phyloP scores from a whole-genome alignment of 2,329 filamentous ascomycete genomes.

The Arthrobotrys entomopaga region DNA sequence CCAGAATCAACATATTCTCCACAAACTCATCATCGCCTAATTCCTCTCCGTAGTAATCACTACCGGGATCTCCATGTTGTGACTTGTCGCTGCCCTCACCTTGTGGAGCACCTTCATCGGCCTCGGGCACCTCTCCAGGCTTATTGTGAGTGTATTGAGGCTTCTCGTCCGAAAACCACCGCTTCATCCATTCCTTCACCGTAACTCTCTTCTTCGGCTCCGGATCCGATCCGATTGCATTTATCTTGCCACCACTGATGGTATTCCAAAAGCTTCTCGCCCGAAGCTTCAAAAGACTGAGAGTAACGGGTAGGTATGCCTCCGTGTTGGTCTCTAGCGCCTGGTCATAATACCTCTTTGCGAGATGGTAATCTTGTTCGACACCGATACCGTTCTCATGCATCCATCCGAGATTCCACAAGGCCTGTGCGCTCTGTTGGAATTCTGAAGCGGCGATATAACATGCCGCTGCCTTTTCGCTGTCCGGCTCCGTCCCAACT shows the following conservation, averaged over 20 bases:
- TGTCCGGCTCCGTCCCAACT: conserved; percentile 75
- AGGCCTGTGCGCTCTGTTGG: conserved; percentile 89
- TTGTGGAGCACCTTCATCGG: conserved; percentile 38
- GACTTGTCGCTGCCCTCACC: conserved; percentile 33
- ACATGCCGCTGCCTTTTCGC: conserved; percentile 89
- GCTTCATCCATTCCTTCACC: conserved; percentile 57
- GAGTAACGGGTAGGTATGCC: conserved; percentile 89
- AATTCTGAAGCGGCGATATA: conserved; percentile 93
- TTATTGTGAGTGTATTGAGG: conserved; percentile 56
- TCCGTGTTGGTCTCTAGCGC: conserved; percentile 91
- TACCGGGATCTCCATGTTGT: conserved; percentile 17
- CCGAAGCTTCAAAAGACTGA: conserved; percentile 86
- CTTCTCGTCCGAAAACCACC: conserved; percentile 58
- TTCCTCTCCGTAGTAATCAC: conserved; percentile 68
- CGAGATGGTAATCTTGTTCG: conserved; percentile 94
- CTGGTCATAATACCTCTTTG: conserved; percentile 94
- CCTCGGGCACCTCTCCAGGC: conserved; percentile 44
- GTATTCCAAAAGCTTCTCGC: conserved; percentile 93
- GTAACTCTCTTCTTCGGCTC: conserved; percentile 56
- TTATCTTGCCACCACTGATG: conserved; percentile 86
- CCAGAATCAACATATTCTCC: conserved; percentile 85
- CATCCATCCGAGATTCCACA: conserved; percentile 99
- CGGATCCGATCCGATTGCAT: conserved; percentile 64
- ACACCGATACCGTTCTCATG: conserved; percentile 95
- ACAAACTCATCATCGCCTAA: conserved; percentile 80